Percentiles rank a stretch among this genome's conserved stretches.
Conservation (phyloP, 2,329 filamentous ascomycete species). For the Albophoma yamanashiensis region DNA sequence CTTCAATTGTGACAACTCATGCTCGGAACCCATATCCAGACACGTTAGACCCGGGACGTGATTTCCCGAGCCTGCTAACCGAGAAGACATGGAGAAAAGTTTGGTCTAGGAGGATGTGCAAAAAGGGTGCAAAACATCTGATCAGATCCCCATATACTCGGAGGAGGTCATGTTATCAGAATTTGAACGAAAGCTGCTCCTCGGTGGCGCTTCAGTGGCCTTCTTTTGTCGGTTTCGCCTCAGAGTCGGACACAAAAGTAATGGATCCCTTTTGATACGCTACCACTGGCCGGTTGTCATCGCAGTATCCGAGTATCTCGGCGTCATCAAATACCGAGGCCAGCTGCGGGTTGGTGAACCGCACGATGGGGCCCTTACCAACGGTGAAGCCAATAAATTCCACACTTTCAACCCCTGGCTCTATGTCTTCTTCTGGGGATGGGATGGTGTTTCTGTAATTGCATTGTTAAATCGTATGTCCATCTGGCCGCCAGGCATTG, state of each 20-base stretch:
- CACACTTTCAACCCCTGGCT: slow-evolving; percentile 19
- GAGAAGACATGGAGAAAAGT: too few species aligned
- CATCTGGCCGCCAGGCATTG: background rate
- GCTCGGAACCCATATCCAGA: background rate
- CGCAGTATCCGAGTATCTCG: slow-evolving; percentile 24
- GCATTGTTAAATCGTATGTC: slow-evolving; percentile 4
- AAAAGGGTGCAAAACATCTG: background rate
- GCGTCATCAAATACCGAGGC: slow-evolving; percentile 19
- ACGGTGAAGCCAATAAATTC: slow-evolving; percentile 34
- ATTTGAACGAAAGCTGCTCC: background rate
- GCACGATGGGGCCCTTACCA: slow-evolving; percentile 34
- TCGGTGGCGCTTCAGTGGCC: background rate
- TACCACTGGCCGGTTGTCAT: slow-evolving; percentile 24
- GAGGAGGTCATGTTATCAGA: background rate
- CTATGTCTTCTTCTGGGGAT: slow-evolving; percentile 19
- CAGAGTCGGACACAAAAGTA: slow-evolving; percentile 16
- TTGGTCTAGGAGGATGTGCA: too few species aligned
- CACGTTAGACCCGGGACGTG: too few species aligned
- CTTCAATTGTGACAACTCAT: background rate
- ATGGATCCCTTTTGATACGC: slow-evolving; percentile 24
- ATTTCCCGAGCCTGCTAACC: too few species aligned
- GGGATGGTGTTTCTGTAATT: slow-evolving; percentile 23
- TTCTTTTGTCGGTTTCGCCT: background rate
- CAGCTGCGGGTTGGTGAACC: slow-evolving; percentile 25
- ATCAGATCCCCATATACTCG: background rate